Conservation (phyloP, 106 monocot genomes). For the Dendrobium officinale region DNA sequence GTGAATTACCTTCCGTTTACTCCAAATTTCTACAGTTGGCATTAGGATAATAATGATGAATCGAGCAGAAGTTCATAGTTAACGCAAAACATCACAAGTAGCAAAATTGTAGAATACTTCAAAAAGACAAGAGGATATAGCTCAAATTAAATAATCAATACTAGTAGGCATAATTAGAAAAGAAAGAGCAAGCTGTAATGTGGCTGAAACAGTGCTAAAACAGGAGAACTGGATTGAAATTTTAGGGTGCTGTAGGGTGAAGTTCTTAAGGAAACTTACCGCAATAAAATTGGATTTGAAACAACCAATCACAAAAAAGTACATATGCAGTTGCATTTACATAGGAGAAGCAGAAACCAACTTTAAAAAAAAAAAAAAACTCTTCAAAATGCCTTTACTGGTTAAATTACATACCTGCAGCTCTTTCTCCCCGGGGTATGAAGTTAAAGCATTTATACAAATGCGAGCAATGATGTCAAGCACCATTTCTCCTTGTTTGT, state of each 20-base stretch:
- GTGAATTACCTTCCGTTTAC: no score
- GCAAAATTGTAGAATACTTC: no score
- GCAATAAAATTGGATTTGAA: neutral
- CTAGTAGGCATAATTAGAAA: no score
- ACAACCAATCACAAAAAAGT: neutral
- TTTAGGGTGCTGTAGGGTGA: neutral
- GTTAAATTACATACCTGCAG: slow-evolving; percentile 48
- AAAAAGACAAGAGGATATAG: no score
- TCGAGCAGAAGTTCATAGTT: no score
- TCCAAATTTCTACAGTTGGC: no score
- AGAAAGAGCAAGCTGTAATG: no score
- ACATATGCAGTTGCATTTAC: neutral
- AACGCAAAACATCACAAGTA: no score
- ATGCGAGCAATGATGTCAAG: slow-evolving; percentile 73
- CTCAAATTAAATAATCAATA: no score
- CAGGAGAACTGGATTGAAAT: neutral
- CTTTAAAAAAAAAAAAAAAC: neutral
- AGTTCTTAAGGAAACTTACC: neutral
- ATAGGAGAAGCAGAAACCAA: neutral
- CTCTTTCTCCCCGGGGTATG: slow-evolving; percentile 78
- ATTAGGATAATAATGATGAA: no score
- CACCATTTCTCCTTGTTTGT: slow-evolving; percentile 60
- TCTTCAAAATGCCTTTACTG: neutral
- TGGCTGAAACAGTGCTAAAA: no score
- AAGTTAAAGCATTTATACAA: slow-evolving; percentile 46